phyloP scores from a whole-genome alignment of 2,329 filamentous ascomycete species.

The Paecilomyces sp. region DNA sequence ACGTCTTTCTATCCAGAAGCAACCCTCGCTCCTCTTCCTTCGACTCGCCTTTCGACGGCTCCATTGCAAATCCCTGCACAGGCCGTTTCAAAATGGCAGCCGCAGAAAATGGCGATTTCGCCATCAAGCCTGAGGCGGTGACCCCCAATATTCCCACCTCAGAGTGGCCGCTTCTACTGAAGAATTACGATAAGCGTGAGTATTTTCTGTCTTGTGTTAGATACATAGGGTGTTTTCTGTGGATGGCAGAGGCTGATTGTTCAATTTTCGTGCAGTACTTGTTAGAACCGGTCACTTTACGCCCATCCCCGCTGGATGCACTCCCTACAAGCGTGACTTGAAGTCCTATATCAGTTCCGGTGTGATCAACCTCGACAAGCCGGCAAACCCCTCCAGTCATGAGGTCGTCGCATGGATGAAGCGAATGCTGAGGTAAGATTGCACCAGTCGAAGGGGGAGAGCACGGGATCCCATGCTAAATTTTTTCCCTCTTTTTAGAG shows the following conservation, averaged over 20 bases:
- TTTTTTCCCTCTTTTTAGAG: slow-evolving; percentile 40
- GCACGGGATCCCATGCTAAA: background rate
- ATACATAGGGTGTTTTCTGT: background rate
- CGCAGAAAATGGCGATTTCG: slow-evolving; percentile 62
- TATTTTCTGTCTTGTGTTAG: slow-evolving; percentile 14
- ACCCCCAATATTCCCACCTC: slow-evolving; percentile 76
- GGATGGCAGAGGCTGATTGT: background rate
- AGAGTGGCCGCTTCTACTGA: slow-evolving; percentile 86
- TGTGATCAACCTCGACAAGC: slow-evolving; percentile 97
- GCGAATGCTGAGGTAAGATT: slow-evolving; percentile 74
- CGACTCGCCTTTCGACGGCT: slow-evolving; percentile 9
- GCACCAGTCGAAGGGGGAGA: slow-evolving; percentile 11
- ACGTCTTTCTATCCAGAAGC: slow-evolving; percentile 5
- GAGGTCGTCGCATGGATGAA: slow-evolving; percentile 99
- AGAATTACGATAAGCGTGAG: slow-evolving; percentile 91
- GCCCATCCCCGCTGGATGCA: slow-evolving; percentile 87
- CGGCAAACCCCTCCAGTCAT: slow-evolving; percentile 94
- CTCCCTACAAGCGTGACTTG: slow-evolving; percentile 85
- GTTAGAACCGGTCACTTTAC: slow-evolving; percentile 95
- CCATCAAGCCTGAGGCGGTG: slow-evolving; percentile 85
- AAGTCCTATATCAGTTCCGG: slow-evolving; percentile 96
- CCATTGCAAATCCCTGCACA: slow-evolving; percentile 12
- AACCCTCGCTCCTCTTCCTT: slow-evolving; percentile 11
- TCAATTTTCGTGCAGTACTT: slow-evolving; percentile 50
- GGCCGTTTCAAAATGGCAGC: slow-evolving; percentile 24